Conservation (phyloP, 345 rosid species). For the Euphorbia lathyris region DNA sequence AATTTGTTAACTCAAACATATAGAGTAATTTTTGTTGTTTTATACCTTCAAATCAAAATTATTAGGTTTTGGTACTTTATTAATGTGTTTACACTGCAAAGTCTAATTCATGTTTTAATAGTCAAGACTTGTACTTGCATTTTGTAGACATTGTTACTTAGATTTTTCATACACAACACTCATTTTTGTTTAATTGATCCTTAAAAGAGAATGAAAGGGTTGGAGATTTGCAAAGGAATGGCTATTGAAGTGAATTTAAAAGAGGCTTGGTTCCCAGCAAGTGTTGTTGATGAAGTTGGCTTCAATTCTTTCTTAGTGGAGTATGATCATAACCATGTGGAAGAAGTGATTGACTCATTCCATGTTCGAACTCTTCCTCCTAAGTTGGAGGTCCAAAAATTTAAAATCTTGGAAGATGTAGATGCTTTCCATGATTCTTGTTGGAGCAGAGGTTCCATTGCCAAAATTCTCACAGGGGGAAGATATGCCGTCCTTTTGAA, state of each 20-base stretch:
- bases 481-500: background rate
- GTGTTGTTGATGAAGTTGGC: constrained; percentile 12
- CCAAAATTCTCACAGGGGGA: constrained; percentile 9
- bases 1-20: too few species aligned
- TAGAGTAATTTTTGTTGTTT: too few species aligned
- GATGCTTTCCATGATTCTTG: constrained; percentile 12
- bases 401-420: constrained; percentile 7
- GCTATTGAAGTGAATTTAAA: constrained; percentile 8
- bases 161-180: background rate
- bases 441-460: constrained; percentile 12
- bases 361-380: constrained; percentile 15
- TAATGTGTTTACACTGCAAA: too few species aligned
- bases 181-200: background rate
- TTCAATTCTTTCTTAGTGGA: constrained; percentile 15
- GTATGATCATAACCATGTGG: background rate
- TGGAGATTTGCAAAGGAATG: constrained; percentile 5
- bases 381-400: background rate
- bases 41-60: too few species aligned
- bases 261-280: constrained; percentile 7
- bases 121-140: too few species aligned
- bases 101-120: too few species aligned
- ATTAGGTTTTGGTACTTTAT: too few species aligned
- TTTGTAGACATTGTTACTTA: too few species aligned
- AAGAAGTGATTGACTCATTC: constrained; percentile 11
- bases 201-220: constrained; percentile 11